Conservation (phyloP, 179 eudicot species). For the Vitellaria paradoxa region DNA sequence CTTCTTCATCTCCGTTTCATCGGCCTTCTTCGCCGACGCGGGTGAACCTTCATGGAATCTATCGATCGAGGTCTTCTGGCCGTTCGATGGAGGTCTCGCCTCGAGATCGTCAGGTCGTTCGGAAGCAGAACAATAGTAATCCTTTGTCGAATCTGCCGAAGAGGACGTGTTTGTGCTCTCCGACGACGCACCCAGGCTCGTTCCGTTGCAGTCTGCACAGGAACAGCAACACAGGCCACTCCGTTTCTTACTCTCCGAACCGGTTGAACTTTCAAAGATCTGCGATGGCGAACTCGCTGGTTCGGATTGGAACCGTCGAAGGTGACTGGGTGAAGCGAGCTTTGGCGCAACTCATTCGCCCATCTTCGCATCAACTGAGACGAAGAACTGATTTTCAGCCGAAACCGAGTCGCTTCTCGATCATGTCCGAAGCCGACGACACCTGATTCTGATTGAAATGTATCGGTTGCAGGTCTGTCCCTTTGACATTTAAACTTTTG, state of each 20-base stretch:
- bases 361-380: conserved; percentile 75
- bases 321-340: conserved; percentile 78
- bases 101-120: conserved; percentile 40
- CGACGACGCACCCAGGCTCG: conserved; percentile 57
- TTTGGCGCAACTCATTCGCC: conserved; percentile 70
- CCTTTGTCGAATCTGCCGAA: conserved; percentile 21
- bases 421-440: conserved; percentile 50
- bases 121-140: conserved; percentile 24
- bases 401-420: conserved; percentile 60
- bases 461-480: no score
- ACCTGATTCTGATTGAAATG: background rate
- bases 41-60: conserved; percentile 51
- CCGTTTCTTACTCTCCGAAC: conserved; percentile 33
- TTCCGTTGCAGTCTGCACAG: conserved; percentile 26
- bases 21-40: conserved; percentile 74
- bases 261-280: conserved; percentile 56
- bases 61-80: conserved; percentile 61
- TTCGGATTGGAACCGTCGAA: conserved; percentile 75
- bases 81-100: conserved; percentile 50
- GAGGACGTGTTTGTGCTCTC: conserved; percentile 52
- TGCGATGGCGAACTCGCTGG: conserved; percentile 80
- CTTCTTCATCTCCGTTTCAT: conserved; percentile 38
- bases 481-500: no score
- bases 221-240: conserved; percentile 13
- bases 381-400: conserved; percentile 59